Percentiles rank a stretch among this genome's conserved stretches.
Evolutionary conservation across 768 basidiomycete genomes (phyloP).

Genomic region (Termitomyces eurrhizus): DNA sequence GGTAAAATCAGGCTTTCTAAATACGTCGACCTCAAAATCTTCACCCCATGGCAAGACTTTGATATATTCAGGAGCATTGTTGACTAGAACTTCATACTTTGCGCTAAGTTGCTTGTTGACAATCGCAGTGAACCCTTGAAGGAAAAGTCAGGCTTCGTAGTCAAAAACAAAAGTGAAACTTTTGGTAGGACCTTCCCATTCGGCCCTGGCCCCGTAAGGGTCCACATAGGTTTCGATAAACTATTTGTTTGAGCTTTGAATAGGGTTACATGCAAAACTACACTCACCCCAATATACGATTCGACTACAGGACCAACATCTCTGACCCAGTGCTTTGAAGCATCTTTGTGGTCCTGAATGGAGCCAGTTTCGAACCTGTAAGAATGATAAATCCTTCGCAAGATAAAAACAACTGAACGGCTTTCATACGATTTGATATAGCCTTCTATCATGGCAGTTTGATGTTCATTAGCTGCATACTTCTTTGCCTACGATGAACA

Average conservation of each 20-base stretch:
- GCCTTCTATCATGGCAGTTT: conserved; percentile 66
- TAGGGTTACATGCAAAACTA: neutral
- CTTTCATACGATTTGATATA: conserved; percentile 71
- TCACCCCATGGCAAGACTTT: conserved; percentile 81
- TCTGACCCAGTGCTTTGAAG: conserved; percentile 78
- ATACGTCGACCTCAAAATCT: conserved; percentile 63
- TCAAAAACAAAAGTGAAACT: neutral
- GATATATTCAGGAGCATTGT: conserved; percentile 73
- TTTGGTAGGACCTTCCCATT: conserved; percentile 73
- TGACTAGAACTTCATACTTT: conserved; percentile 76
- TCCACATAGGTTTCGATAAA: conserved; percentile 87
- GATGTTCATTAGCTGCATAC: conserved; percentile 69
- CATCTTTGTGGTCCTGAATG: conserved; percentile 75
- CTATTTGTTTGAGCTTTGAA: conserved; percentile 17
- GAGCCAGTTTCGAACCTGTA: conserved; percentile 73
- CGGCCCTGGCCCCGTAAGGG: conserved; percentile 86
- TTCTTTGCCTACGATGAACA: conserved; percentile 54
- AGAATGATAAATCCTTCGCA: neutral
- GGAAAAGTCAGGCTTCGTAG: conserved; percentile 6
- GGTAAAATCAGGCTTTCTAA: conserved; percentile 86
- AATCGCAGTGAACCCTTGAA: conserved; percentile 80
- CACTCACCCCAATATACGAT: conserved; percentile 69
- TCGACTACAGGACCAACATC: conserved; percentile 87
- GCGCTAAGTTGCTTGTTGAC: conserved; percentile 81
- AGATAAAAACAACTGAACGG: neutral